Base-by-base conservation (phyloP, 2,329 filamentous ascomycete species). In the Lasiodiplodia hormozganensis region DNA sequence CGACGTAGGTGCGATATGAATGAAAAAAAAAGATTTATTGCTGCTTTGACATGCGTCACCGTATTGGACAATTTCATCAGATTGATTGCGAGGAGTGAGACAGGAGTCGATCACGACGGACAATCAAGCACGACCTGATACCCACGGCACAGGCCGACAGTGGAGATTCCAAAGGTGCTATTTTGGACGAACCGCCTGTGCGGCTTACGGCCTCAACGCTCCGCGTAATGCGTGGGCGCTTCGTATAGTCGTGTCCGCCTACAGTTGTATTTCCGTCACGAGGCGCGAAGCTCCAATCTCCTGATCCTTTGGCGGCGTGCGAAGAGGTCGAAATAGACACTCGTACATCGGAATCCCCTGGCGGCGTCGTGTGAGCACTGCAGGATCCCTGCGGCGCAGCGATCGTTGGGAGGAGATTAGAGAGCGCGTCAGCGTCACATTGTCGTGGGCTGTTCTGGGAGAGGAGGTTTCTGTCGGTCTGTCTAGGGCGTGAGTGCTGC, bases 51-150 rank as follows among this genome's bases (percentile, higher is more conserved):
- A 34, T 36, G 34, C 25, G 60, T 64, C 47, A 36, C 60, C 60
- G 47, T 64, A 52, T 64, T 64, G 12, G 31, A 38, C 31, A 64
- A 64, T 64, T 52, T 64, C 47, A 64, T 12, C 43, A 53, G 31
- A 64, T 64, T 64, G 60, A 64, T 23, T 52, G 47, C 47, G 52
- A 8, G n/a, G 51, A 64, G 60, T 64, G 60, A 64, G 38, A 64
- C 60, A 64, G 60, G 60, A 64, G 60, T 52, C 60, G 43, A 64
- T 64, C 60, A 40, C 60, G 60, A 52, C 60, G 43, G 28, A 52
- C 60, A 64, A 64, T 52, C 60, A 52, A 64, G 43, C 60, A 52
- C 47, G 28, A 25, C 60, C 31, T 52, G 60, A 64, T 64, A 23
- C 25, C 31, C 47, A 43, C 14, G 43, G 47, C 60, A 64, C 36